Evolutionary conservation across 163 green algal species (phyloP).

Genomic region (Scenedesmus sp.): DNA sequence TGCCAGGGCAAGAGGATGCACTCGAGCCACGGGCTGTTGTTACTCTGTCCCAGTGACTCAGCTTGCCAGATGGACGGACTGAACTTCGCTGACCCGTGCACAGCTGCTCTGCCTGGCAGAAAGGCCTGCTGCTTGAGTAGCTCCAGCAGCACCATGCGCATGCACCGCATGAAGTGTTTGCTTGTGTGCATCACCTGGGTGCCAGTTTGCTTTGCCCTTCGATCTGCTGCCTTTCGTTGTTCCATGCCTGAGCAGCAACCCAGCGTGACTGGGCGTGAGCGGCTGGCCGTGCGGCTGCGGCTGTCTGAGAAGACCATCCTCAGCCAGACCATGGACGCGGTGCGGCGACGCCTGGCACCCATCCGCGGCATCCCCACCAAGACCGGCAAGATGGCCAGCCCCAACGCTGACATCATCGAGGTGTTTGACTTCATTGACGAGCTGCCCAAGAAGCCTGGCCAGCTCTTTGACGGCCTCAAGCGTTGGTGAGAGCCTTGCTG

Average conservation of each 20-base stretch:
- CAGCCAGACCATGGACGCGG: slow-evolving; percentile 87
- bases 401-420: slow-evolving; percentile 92
- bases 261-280: slow-evolving; percentile 66
- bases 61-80: too few species aligned
- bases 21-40: too few species aligned
- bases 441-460: slow-evolving; percentile 77
- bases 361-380: slow-evolving; percentile 98
- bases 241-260: slow-evolving; percentile 45
- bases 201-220: neutral
- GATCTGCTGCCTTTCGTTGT: neutral
- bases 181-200: neutral
- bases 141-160: neutral
- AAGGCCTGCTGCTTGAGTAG: neutral
- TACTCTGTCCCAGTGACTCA: too few species aligned
- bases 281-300: slow-evolving; percentile 74
- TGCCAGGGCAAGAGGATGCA: neutral
- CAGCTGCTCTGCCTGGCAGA: too few species aligned
- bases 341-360: slow-evolving; percentile 88
- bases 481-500: slow-evolving; percentile 53
- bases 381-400: slow-evolving; percentile 81
- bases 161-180: neutral
- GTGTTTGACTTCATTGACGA: slow-evolving; percentile 93
- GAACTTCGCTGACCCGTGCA: too few species aligned
- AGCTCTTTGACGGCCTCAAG: slow-evolving; percentile 75
- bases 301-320: slow-evolving; percentile 88